Conservation (phyloP, 2,329 filamentous ascomycete species). For the Pseudogymnoascus sp. region DNA sequence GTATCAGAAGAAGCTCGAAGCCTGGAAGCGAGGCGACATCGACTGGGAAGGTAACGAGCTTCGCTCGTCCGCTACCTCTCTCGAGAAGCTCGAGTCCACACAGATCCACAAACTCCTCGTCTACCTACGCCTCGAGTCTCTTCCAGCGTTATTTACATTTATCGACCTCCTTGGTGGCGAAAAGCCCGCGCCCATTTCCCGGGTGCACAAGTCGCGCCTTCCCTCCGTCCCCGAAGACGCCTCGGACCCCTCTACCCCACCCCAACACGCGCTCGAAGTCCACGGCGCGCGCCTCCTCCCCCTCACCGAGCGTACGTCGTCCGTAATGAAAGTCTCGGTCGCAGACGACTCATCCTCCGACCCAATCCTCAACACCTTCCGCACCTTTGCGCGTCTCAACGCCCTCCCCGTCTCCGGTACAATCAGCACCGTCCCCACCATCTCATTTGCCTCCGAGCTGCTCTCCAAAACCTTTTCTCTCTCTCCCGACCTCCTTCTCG, state of each 20-base stretch:
- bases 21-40: constrained; percentile 77
- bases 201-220: constrained; percentile 29
- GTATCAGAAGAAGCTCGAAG: constrained; percentile 65
- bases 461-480: constrained; percentile 61
- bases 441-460: constrained; percentile 71
- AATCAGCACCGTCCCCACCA: constrained; percentile 69
- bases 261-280: constrained; percentile 18
- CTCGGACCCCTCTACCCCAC: constrained; percentile 14
- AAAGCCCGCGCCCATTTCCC: constrained; percentile 25
- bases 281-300: constrained; percentile 82
- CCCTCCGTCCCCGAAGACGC: constrained; percentile 22
- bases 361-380: constrained; percentile 84
- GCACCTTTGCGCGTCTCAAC: constrained; percentile 76
- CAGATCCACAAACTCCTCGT: constrained; percentile 62
- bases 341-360: constrained; percentile 64
- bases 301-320: constrained; percentile 84
- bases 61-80: constrained; percentile 29
- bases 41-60: constrained; percentile 66
- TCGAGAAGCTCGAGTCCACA: constrained; percentile 41
- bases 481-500: constrained; percentile 63
- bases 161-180: constrained; percentile 67
- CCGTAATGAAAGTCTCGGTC: constrained; percentile 89
- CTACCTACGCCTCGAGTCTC: constrained; percentile 75
- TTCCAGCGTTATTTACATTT: constrained; percentile 73
- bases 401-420: constrained; percentile 76